These are phyloP conservation scores for Aspergillus pseudoterreus DNA, from an alignment of 2,329 filamentous ascomycete genomes.

Conservation along the genomic window DNA sequence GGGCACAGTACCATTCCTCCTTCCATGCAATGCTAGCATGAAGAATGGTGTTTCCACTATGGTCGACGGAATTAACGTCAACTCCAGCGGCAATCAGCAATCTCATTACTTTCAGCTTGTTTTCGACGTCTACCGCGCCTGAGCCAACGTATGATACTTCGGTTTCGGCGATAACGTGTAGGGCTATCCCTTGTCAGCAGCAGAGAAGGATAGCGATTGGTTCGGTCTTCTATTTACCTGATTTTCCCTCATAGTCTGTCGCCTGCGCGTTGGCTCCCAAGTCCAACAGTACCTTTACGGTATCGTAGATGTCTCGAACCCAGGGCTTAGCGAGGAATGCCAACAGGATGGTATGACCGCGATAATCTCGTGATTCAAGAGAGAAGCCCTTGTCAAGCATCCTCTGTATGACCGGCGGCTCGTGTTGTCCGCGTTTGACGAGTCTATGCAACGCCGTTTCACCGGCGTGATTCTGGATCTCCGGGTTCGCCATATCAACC, in stretches of 20 bases:
- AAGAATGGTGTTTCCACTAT: not conserved
- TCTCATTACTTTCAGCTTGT: not conserved
- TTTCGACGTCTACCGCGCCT: not conserved
- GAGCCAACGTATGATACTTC: not conserved
- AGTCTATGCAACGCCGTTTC: conserved; percentile 1
- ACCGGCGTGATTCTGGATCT: conserved; percentile 1
- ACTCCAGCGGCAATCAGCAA: not conserved
- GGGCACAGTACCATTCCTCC: not conserved
- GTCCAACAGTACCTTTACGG: no score
- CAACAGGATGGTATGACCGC: conserved; percentile 3
- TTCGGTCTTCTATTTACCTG: not conserved
- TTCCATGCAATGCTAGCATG: not conserved
- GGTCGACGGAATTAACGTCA: not conserved
- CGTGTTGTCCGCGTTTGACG: not conserved
- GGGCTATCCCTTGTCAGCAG: not conserved
- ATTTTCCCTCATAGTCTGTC: no score
- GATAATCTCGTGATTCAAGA: conserved; percentile 5
- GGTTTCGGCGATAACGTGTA: not conserved
- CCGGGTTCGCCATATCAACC: not conserved
- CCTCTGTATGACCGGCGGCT: not conserved
- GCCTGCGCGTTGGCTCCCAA: no score
- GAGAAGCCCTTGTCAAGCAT: conserved; percentile 1
- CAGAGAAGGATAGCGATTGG: not conserved
- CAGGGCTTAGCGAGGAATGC: not conserved
- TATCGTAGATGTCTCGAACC: no score